Evolutionary conservation across 1,284 basidiomycete species (phyloP).

Genomic region (Chalciporus piperatoides): DNA sequence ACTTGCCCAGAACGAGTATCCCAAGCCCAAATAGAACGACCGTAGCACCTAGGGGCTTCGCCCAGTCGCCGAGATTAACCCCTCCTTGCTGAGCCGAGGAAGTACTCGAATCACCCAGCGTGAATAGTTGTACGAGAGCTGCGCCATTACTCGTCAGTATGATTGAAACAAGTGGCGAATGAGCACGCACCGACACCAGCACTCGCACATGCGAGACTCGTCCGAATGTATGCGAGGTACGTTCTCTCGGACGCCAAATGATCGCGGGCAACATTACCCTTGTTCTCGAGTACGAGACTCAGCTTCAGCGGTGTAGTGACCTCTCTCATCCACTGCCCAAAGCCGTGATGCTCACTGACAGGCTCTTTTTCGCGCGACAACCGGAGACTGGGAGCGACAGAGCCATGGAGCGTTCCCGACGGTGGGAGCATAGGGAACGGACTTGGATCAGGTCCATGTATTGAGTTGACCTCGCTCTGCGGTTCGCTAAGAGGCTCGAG

Average conservation of each 20-base stretch:
- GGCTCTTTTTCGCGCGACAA: neutral
- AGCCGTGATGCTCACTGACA: neutral
- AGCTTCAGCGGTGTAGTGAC: slow-evolving; percentile 12
- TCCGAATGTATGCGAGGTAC: slow-evolving; percentile 41
- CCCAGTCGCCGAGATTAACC: slow-evolving; percentile 13
- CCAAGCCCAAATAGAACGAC: slow-evolving; percentile 22
- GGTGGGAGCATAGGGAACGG: neutral
- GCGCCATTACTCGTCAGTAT: neutral
- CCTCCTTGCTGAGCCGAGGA: neutral
- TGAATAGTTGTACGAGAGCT: slow-evolving; percentile 29
- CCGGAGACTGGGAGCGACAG: neutral
- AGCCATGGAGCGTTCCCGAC: neutral
- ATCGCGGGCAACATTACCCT: slow-evolving; percentile 37
- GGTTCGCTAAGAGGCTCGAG: slow-evolving; percentile 22
- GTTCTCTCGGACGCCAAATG: slow-evolving; percentile 42
- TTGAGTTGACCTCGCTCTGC: slow-evolving; percentile 9
- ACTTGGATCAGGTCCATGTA: slow-evolving; percentile 1
- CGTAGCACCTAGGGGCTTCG: slow-evolving; percentile 27
- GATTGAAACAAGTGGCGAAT: neutral
- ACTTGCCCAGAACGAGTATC: slow-evolving; percentile 26
- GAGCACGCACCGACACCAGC: slow-evolving; percentile 38
- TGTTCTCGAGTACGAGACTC: slow-evolving; percentile 30
- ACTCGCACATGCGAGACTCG: slow-evolving; percentile 38
- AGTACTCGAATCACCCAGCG: slow-evolving; percentile 10
- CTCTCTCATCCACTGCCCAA: neutral